These are phyloP conservation scores for Penicillium silybi DNA, from an alignment of 495 filamentous ascomycete genomes.

Conservation along the genomic window DNA sequence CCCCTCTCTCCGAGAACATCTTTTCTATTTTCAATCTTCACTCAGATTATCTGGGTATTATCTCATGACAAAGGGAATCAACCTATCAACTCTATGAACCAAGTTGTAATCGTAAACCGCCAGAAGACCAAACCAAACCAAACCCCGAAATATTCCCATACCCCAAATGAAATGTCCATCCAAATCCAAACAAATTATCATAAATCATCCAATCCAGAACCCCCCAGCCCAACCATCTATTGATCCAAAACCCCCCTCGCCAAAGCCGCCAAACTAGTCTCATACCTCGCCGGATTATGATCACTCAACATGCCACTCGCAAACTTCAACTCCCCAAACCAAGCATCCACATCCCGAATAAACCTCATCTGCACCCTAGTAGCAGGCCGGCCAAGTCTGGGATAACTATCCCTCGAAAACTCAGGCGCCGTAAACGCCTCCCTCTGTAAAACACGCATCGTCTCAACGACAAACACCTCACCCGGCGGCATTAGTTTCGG, in stretches of 20 bases:
- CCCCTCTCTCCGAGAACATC: too few species aligned
- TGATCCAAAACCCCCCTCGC: constrained; percentile 50
- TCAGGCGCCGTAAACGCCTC: constrained; percentile 48
- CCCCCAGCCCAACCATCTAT: constrained; percentile 6
- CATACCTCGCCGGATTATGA: constrained; percentile 73
- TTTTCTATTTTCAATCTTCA: too few species aligned
- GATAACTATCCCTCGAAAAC: constrained; percentile 29
- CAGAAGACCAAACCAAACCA: background rate
- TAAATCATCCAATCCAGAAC: constrained; percentile 2
- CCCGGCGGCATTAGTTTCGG: constrained; percentile 72
- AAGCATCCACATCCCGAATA: constrained; percentile 59
- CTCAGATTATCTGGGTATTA: too few species aligned
- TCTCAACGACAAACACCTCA: constrained; percentile 71
- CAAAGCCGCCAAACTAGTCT: constrained; percentile 55
- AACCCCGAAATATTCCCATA: background rate
- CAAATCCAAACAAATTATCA: background rate
- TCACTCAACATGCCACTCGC: constrained; percentile 70
- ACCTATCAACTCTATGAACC: too few species aligned
- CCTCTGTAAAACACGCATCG: constrained; percentile 54
- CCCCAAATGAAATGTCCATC: background rate
- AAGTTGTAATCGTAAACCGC: too few species aligned
- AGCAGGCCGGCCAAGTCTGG: constrained; percentile 55
- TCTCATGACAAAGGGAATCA: too few species aligned
- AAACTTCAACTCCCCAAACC: constrained; percentile 69
- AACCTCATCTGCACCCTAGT: constrained; percentile 63